A percentile compares a stretch with the other conserved stretches of the same genome.
Conservation (phyloP, 257 asterid genomes). For the Fraxinus excelsior region DNA sequence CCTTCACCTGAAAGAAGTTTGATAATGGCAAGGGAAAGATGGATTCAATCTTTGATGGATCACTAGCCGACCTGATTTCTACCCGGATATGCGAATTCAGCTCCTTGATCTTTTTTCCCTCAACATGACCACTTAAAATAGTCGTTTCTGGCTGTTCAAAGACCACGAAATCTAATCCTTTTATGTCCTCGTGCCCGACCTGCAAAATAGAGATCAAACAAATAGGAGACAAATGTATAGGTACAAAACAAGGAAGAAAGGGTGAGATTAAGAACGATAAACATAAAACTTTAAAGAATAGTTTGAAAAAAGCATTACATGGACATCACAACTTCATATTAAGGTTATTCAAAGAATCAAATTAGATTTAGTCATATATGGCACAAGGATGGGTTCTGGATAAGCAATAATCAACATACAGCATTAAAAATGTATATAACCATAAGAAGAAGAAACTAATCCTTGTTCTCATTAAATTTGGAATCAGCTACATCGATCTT, state of each 20-base stretch:
- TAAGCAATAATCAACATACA: neutral
- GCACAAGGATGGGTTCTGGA: neutral
- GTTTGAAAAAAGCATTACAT: neutral
- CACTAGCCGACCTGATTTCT: slow-evolving; percentile 69
- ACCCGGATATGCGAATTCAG: slow-evolving; percentile 68
- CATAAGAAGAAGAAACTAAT: neutral
- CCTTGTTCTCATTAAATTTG: neutral
- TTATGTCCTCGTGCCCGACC: slow-evolving; percentile 71
- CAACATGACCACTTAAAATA: slow-evolving; percentile 83
- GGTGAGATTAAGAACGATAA: neutral
- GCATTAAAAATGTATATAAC: neutral
- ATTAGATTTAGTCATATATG: neutral
- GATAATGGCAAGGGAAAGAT: slow-evolving; percentile 86
- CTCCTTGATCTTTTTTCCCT: slow-evolving; percentile 65
- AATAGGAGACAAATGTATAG: slow-evolving; percentile 15
- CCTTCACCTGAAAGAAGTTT: slow-evolving; percentile 93
- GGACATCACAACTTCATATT: neutral
- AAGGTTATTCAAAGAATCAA: neutral
- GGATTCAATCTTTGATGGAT: slow-evolving; percentile 69
- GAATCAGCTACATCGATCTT: neutral
- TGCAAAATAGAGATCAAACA: slow-evolving; percentile 33
- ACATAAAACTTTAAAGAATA: neutral
- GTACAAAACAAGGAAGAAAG: slow-evolving; percentile 14
- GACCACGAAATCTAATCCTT: slow-evolving; percentile 75
- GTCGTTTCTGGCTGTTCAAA: slow-evolving; percentile 88